Evolutionary conservation across 2,329 filamentous ascomycete genomes (phyloP), one percentile per base, ranked within the genome.

Genomic region (Metarhizium guizhouense): DNA sequence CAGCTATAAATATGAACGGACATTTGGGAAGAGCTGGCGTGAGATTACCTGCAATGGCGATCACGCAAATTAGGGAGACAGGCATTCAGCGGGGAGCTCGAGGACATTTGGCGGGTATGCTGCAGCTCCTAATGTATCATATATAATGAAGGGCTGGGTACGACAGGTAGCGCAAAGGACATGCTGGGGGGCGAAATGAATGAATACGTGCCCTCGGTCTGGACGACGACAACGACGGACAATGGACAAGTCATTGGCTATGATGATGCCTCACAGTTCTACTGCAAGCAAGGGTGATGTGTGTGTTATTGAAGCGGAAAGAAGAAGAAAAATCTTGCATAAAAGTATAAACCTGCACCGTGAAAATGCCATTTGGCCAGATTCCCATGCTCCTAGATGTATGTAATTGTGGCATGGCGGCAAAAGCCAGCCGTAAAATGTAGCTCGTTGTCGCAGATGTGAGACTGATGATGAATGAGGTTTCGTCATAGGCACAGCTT

Each of bases 81-180:
- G 32, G 32, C 7, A 50, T n/a, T 6, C 18, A 18, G 10, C 4
- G 30, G 4, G 25, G 13, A 30, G 45, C 45, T 30, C 18, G 6
- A 48, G 30, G 25, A 48, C 25, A 29, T 48, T 30, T 29, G 20
- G 18, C 25, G 25, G 3, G 2, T n/a, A 30, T 29, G 34, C 3
- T 18, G 11, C 48, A 38, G 54, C 51, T 54, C 34, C 51, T 40
- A 38, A 40, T 59, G 56, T 59, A 54, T 50, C 53, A 57, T 57
- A 56, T 34, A 40, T 53, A 18, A 50, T 36, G 48, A 32, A 40
- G 42, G 50, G 50, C 13, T 10, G 20, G 32, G 14, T 32, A 42
- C 32, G 53, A 42, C n/a, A 25, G 38, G 53, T 18, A 29, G 20
- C 14, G 36, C 25, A 32, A 43, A 40, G 34, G 10, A 51, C 38